Evolutionary conservation across 495 filamentous ascomycete genomes (phyloP), one percentile per base, ranked within the genome.

Genomic region (Podospora bellae-mahoneyi): DNA sequence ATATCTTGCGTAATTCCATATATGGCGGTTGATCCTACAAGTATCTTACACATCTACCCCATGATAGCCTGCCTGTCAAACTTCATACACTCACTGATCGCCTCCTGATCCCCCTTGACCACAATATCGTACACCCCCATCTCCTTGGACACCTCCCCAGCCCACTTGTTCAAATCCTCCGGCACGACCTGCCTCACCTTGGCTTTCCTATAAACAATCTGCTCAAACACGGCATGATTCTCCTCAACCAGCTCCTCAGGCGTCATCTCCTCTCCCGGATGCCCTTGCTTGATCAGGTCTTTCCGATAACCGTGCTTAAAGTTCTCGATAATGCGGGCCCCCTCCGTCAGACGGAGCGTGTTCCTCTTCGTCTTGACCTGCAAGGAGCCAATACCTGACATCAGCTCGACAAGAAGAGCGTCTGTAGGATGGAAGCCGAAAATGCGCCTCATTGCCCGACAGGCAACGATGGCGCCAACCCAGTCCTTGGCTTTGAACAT

Each of bases 401-500:
- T 69, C 54, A 83, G 67, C 70, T 83, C 81, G 27, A 84, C 69
- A 15, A 80, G 75, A 26, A 83, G 69, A 54, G 77, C 63, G 54
- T 81, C 78, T 2, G 80, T 66, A 27, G 82, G 82, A 44, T 73
- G 70, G 70, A 86, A 86, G 23, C 78, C 79, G 68, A 91, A 90
- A 0, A 78, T 66, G 20, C 82, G 73, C 64, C 76, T 79, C 78
- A 92, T 78, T 1, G 83, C 80, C 60, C 85, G 83, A 0, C 88
- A 79, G 2, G 88, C 87, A 20, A 91, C 81, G 18, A 92, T 79
- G 26, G 86, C 85, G 58, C 89, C 90, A 5, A 70, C 58, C 67
- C 73, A 77, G 65, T 84, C 82, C n/a, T 71, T 68, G 5, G 78
- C 65, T 68, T 82, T 82, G 64, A 81, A 78, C 71, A 83, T 78